Evolutionary conservation across 2,329 filamentous ascomycete species (phyloP).

Genomic region (Pseudogymnoascus sp.): DNA sequence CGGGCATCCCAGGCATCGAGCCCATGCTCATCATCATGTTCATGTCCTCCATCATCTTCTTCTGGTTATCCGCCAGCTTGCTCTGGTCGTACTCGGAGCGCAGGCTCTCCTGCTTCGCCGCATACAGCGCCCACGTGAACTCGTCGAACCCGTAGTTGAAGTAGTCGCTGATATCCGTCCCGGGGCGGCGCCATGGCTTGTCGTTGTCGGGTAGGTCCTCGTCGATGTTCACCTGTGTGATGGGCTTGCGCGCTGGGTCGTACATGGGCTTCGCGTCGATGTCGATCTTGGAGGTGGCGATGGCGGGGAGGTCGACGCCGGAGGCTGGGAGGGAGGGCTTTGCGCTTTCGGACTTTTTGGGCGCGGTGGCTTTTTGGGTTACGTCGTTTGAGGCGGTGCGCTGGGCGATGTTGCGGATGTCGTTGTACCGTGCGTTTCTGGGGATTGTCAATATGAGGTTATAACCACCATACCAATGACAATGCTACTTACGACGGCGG

Average conservation of each 20-base stretch:
- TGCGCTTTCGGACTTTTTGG: slow-evolving; percentile 36
- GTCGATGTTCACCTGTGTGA: slow-evolving; percentile 68
- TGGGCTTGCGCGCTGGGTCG: slow-evolving; percentile 69
- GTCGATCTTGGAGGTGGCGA: slow-evolving; percentile 76
- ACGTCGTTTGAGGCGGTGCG: slow-evolving; percentile 46
- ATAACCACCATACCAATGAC: background rate
- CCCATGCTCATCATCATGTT: slow-evolving; percentile 58
- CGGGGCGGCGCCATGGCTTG: slow-evolving; percentile 92
- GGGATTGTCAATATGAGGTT: slow-evolving; percentile 14
- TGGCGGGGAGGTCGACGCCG: slow-evolving; percentile 49
- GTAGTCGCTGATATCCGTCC: slow-evolving; percentile 90
- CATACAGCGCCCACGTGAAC: slow-evolving; percentile 95
- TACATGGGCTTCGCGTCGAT: slow-evolving; percentile 76
- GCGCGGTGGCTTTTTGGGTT: slow-evolving; percentile 34
- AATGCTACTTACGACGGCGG: slow-evolving; percentile 44
- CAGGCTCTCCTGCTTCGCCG: slow-evolving; percentile 75
- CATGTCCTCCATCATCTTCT: slow-evolving; percentile 72
- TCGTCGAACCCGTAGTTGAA: slow-evolving; percentile 99
- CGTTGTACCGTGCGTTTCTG: slow-evolving; percentile 55
- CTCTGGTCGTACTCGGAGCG: slow-evolving; percentile 67
- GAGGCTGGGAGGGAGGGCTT: slow-evolving; percentile 29
- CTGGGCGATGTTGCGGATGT: slow-evolving; percentile 57
- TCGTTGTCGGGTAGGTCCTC: slow-evolving; percentile 54
- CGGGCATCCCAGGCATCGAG: slow-evolving; percentile 37
- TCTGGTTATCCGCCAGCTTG: slow-evolving; percentile 52